Conservation (phyloP, 1,139 yeast species). For the Hansenula sp. region DNA sequence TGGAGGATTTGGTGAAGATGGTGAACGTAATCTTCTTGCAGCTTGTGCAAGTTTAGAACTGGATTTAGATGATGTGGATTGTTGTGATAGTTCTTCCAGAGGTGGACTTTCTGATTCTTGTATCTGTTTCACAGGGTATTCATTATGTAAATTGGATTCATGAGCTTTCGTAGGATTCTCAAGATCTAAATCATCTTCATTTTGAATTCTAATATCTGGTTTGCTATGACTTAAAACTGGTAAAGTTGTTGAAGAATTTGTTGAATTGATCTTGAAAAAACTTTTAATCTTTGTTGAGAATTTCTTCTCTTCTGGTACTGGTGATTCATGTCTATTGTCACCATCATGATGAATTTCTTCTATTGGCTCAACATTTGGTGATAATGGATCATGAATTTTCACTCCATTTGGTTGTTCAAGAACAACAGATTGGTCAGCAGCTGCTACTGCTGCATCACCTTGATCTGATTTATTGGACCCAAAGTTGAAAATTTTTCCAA, state of each 20-base stretch:
- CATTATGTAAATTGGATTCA: constrained; percentile 9
- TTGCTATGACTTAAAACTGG: constrained; percentile 6
- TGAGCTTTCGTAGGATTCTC: constrained; percentile 13
- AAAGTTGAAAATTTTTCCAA: constrained; percentile 23
- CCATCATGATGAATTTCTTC: background rate
- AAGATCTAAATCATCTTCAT: constrained; percentile 4
- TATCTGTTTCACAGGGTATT: constrained; percentile 10
- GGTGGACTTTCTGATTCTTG: constrained; percentile 3
- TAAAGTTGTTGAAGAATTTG: constrained; percentile 8
- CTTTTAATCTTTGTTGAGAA: constrained; percentile 17
- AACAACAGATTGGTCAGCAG: background rate
- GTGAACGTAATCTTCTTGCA: constrained; percentile 34
- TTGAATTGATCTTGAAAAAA: constrained; percentile 16
- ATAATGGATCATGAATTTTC: background rate
- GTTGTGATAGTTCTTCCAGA: constrained; percentile 9
- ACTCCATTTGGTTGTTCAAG: constrained; percentile 6
- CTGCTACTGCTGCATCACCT: constrained; percentile 5
- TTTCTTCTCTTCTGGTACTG: constrained; percentile 9
- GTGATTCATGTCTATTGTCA: too few species aligned
- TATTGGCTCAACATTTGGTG: constrained; percentile 2
- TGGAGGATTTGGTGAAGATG: constrained; percentile 30
- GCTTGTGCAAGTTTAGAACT: constrained; percentile 14
- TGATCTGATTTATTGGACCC: constrained; percentile 9
- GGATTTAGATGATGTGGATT: background rate
- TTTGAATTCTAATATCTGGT: constrained; percentile 3